Conservation (phyloP, 495 filamentous ascomycete genomes). For the Penicillium malachiteum region DNA sequence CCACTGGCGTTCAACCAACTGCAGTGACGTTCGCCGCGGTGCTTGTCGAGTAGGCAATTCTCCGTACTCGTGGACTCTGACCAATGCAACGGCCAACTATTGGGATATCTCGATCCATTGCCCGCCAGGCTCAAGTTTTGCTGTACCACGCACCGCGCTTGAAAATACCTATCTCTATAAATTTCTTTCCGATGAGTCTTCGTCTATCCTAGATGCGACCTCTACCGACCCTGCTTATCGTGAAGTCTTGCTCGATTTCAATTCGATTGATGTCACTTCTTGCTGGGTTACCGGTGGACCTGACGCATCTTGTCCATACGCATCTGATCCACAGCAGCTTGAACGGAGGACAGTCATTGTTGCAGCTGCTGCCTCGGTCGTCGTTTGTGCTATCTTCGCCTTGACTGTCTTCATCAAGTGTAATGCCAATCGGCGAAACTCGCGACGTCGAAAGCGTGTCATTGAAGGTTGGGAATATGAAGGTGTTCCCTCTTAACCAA, state of each 20-base stretch:
- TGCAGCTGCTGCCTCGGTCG: conserved; percentile 56
- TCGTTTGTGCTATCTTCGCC: conserved; percentile 56
- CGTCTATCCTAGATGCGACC: conserved; percentile 22
- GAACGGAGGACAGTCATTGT: conserved; percentile 53
- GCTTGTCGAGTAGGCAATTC: conserved; percentile 53
- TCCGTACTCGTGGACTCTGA: conserved; percentile 58
- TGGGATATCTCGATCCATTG: conserved; percentile 36
- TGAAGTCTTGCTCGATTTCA: conserved; percentile 59
- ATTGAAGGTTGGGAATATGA: conserved; percentile 66
- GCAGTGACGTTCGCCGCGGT: conserved; percentile 44
- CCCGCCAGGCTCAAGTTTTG: conserved; percentile 41
- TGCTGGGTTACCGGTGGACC: conserved; percentile 60
- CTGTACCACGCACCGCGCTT: conserved; percentile 56
- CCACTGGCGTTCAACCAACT: conserved; percentile 57
- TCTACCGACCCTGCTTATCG: conserved; percentile 22
- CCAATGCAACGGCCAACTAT: conserved; percentile 36
- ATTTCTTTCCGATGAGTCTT: conserved; percentile 25
- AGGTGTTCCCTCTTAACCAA: conserved; percentile 54
- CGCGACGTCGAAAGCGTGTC: conserved; percentile 48
- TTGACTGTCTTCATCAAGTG: conserved; percentile 65
- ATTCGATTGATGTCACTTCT: conserved; percentile 49
- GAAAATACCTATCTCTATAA: conserved; percentile 59
- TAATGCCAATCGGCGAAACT: conserved; percentile 56
- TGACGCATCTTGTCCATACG: conserved; percentile 56
- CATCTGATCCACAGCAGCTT: conserved; percentile 32